Evolutionary conservation across 2,329 filamentous ascomycete species (phyloP), one percentile per base, ranked within the genome.

Genomic region (Tolypocladium cylindrosporum): DNA sequence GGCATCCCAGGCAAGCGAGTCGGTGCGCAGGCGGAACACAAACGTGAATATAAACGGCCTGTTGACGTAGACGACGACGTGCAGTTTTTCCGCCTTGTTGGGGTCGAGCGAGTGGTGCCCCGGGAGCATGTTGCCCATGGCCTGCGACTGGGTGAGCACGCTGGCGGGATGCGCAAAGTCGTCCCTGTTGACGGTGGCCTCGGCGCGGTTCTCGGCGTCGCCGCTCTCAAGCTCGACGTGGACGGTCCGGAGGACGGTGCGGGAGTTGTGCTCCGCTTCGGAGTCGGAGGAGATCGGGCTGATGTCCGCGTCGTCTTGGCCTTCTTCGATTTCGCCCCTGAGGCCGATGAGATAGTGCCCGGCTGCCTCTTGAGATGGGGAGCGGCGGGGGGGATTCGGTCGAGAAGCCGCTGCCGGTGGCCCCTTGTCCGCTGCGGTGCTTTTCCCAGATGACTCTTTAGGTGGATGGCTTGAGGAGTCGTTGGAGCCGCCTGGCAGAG

Each of bases 1-100:
- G 0, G 73, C 65, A n/a, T 80, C 75, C 68, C 76, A 80, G 4
- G 79, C 78, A 2, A 86, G 70, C 1, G 83, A 81, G 57, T 82
- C 77, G 8, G 87, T 86, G 53, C 78, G 77, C 16, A 74, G 67
- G 13, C 68, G 66, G 69, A 93, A 93, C 4, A 94, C 75, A 60
- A 94, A 87, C 1, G 86, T 82, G 68, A 89, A 92, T 54, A 93
- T 81, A 71, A 93, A 93, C 0, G 90, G 90, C 31, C 80, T 82
- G 68, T 86, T 84, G 52, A 87, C 81, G 67, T 91, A 92, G 55
- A 91, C 81, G 8, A 91, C 80, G 1, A 90, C 86, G 1, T 86
- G 82, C 48, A 91, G 70, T 63, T 80, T 83, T 59, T 77, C 76
- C 2, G 76, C 74, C 65, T 81, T 82, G 67, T 79, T 82, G 58